phyloP scores from a whole-genome alignment of 176 grass and related monocot species.

The Musa schizocarpa region DNA sequence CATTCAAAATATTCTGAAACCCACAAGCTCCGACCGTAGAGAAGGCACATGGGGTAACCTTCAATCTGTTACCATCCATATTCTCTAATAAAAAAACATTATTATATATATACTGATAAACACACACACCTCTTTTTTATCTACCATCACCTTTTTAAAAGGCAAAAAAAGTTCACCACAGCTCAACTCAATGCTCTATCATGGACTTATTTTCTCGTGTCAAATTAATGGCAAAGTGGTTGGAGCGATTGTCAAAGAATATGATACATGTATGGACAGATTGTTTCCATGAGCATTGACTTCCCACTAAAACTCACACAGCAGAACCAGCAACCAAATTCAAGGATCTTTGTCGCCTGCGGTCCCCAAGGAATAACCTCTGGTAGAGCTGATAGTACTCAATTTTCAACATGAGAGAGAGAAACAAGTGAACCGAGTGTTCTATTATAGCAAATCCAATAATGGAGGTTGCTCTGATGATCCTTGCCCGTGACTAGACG shows the following conservation, averaged over 20 bases:
- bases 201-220: neutral
- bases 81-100: no score
- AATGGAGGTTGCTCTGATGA: slow-evolving; percentile 54
- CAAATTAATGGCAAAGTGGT: neutral
- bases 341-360: neutral
- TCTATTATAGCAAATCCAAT: slow-evolving; percentile 75
- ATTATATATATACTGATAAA: no score
- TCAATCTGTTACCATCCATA: no score
- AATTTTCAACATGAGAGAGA: neutral
- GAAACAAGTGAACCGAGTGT: neutral
- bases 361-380: neutral
- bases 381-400: neutral
- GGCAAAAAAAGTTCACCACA: neutral
- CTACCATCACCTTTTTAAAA: no score
- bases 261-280: slow-evolving; percentile 1
- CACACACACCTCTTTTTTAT: no score
- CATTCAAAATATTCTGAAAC: no score
- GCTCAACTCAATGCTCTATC: neutral
- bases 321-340: neutral
- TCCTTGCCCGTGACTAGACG: slow-evolving; percentile 36
- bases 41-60: no score
- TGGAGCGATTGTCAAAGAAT: neutral
- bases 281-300: neutral
- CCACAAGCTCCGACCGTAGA: no score
- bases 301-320: neutral